A percentile compares a stretch with the other conserved stretches of the same genome.
phyloP scores from a whole-genome alignment of 371 early-diverging fungal species.

The Saksenaea oblongispora region DNA sequence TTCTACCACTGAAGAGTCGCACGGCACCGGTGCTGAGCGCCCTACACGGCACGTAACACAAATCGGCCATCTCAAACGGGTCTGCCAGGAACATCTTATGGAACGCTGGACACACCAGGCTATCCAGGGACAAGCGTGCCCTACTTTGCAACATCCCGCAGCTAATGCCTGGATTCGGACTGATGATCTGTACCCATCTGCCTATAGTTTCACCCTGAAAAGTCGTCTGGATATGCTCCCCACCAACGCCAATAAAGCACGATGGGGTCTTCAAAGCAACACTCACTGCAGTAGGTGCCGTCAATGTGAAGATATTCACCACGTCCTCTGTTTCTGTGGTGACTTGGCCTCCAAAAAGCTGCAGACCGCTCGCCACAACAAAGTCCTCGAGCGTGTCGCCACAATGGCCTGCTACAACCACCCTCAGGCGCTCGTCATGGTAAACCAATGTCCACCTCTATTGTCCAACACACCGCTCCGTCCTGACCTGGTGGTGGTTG shows the following conservation, averaged over 20 bases:
- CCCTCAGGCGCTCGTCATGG: too few species aligned
- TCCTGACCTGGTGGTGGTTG: too few species aligned
- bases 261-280: too few species aligned
- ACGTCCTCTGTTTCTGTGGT: too few species aligned
- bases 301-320: too few species aligned
- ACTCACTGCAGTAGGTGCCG: too few species aligned
- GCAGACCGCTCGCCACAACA: background rate
- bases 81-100: background rate
- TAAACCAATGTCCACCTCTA: too few species aligned
- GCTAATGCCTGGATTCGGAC: background rate
- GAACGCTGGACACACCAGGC: background rate
- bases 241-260: background rate
- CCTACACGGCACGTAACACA: conserved; percentile 1
- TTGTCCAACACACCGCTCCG: too few species aligned
- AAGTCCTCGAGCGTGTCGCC: background rate
- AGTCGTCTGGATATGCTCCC: background rate
- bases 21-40: background rate
- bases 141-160: conserved; percentile 1
- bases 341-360: too few species aligned
- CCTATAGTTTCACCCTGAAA: background rate
- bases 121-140: background rate
- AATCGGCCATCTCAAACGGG: background rate
- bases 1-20: background rate
- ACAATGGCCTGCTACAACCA: background rate
- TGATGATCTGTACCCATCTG: background rate